Base-by-base conservation (phyloP, 2,329 filamentous ascomycete species). In the Tolypocladium capitatum region DNA sequence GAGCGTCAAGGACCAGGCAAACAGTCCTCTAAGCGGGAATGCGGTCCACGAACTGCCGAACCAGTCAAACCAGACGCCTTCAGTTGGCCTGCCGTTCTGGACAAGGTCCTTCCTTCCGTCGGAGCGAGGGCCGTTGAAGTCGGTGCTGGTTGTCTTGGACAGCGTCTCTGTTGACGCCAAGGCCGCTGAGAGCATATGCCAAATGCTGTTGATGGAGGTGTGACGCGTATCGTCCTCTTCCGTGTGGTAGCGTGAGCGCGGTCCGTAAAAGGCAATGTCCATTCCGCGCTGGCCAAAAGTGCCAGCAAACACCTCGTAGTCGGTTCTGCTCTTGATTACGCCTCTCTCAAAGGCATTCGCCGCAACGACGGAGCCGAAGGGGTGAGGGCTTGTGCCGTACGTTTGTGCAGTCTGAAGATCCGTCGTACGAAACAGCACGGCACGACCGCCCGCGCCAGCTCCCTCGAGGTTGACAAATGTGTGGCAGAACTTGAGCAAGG, bases 381-480 rank as follows among this genome's bases (percentile, higher is more conserved):
- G 91, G 63, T 90, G 73, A 21, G 76, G 74, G 27, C 78, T 77
- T 28, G 76, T 76, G 48, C 75, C 73, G 63, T 96, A 97, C 31
- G 85, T 84, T 50, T 76, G 76, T 1, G 89, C 91, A 24, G 94
- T 83, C 64, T 96, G 84, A 3, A 83, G 78, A 63, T 97, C 92
- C 0, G 90, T 91, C 46, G 83, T 84, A 49, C 92, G 80, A 68
- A 98, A 97, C 2, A 97, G 71, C 11, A 84, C 84, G 4, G 91
- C 90, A 50, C 88, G 78, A 1, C 91, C 90, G 11, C 92, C 92
- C 13, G 91, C 91, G 45, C 91, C 92, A 36, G 91, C 91, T 13
- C 92, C 92, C 65, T 98, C 92, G 16, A 98, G 78, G 56, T 98
- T 98, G 54, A 97, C 71, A 60, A 98, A 97, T 0, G 87, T 88